Conservation (phyloP, 108 stramenopile genomes). For the Nitzschia sp. region DNA sequence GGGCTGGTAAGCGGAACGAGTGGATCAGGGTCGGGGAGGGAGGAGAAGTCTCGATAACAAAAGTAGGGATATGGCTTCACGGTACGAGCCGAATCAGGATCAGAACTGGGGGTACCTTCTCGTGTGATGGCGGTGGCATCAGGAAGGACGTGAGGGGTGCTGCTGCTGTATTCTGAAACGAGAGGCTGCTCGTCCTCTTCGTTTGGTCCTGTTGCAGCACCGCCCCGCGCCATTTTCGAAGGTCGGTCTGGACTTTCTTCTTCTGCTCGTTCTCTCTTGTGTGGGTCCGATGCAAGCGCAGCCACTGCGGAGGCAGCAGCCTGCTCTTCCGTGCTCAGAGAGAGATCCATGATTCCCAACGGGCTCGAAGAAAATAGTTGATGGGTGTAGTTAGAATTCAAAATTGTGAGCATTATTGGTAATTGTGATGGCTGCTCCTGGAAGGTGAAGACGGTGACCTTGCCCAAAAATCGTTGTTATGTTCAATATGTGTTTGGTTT, state of each 20-base stretch:
- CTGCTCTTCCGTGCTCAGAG: neutral
- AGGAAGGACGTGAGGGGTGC: too few relatives aligned
- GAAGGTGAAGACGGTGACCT: too few relatives aligned
- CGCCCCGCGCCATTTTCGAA: neutral
- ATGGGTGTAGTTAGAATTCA: neutral
- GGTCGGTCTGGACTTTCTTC: neutral
- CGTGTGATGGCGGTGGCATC: neutral
- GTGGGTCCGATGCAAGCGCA: neutral
- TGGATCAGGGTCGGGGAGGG: constrained; percentile 58
- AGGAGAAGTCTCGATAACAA: constrained; percentile 59
- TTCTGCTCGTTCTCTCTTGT: neutral
- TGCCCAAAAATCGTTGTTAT: too few relatives aligned
- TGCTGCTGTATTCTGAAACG: too few relatives aligned
- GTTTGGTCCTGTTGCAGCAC: too few relatives aligned
- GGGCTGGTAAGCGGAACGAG: constrained; percentile 15
- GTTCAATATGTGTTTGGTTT: too few relatives aligned
- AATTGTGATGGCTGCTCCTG: too few relatives aligned
- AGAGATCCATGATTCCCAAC: too few relatives aligned
- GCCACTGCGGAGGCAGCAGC: neutral
- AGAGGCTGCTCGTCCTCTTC: too few relatives aligned
- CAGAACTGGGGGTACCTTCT: constrained; percentile 2
- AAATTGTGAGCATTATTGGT: too few relatives aligned
- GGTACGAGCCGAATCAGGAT: constrained; percentile 48
- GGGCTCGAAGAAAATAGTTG: neutral
- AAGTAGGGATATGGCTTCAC: constrained; percentile 35